Evolutionary conservation across 2,329 filamentous ascomycete species (phyloP).

Genomic region (Phyllosticta ampelicida): DNA sequence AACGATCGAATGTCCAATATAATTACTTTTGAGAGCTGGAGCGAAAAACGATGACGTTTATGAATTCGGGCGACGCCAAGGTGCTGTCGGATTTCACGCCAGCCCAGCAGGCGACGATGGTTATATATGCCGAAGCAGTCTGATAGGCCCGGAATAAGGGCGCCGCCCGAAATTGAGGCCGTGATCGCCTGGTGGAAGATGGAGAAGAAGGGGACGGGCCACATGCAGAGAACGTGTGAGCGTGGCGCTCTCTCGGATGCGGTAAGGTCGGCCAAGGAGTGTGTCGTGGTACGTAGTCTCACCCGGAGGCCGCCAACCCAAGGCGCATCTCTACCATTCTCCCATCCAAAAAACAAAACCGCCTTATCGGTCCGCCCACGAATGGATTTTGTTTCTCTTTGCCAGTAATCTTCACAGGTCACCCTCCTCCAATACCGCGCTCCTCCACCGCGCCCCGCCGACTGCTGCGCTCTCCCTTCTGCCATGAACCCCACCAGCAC

Average conservation of each 20-base stretch:
- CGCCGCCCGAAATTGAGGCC: neutral
- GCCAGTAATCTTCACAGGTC: neutral
- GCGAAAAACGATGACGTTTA: neutral
- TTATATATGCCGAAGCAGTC: no score
- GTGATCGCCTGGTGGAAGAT: neutral
- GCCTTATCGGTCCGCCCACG: neutral
- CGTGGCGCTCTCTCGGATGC: neutral
- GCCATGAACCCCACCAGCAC: conserved; percentile 32
- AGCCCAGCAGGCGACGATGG: no score
- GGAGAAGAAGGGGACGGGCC: neutral
- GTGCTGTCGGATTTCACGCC: neutral
- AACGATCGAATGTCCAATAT: no score
- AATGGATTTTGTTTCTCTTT: neutral
- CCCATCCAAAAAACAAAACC: neutral
- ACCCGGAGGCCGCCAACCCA: neutral
- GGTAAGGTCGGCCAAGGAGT: neutral
- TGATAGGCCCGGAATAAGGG: neutral
- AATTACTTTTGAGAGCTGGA: no score
- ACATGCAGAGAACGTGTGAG: neutral
- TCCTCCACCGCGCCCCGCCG: neutral
- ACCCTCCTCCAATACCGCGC: conserved; percentile 2
- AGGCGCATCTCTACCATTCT: neutral
- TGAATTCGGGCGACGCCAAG: neutral
- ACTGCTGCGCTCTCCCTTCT: neutral
- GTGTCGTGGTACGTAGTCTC: neutral